Evolutionary conservation across 2,329 filamentous ascomycete genomes (phyloP), one percentile per base, ranked within the genome.

Genomic region (Alternaria postmessia): DNA sequence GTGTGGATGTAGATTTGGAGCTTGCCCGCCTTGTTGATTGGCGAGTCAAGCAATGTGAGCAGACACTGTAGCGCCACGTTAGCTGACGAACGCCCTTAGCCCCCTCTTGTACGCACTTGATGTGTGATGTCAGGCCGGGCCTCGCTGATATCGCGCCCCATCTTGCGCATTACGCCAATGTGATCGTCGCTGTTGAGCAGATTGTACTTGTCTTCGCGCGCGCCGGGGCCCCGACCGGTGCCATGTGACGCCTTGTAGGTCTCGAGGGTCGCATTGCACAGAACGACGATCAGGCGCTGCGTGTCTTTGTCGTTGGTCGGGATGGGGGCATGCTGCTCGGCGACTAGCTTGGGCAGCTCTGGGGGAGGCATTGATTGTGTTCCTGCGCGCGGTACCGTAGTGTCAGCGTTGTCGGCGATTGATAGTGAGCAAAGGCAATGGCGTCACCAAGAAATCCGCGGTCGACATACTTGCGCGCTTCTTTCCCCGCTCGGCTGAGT

Each of bases 1-100:
- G 95, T 98, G 80, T 97, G 94, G 67, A 99, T 98, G 83, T 96
- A 99, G 75, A 99, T 98, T 81, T 99, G 95, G 39, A 99, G 89
- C 81, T 90, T 94, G 74, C 95, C 95, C 58, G 94, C 94, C 82
- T 99, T 99, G 87, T 99, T 99, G 86, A 98, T 91, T 48, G 95
- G 95, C 20, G 95, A 99, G 79, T 99, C 95, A 74, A 99, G 90
- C 32, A 99, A 89, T 48, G 95, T 99, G 70, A 99, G 89, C 51
- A 99, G 89, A 80, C 95, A 99, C 95, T 99, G 80, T 39, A 57
- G 53, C 54, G 48, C 54, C 48, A 61, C 51, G 67, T 76, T 70
- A 76, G 66, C 59, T 59, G 52, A 55, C 38, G 57, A 55, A 54
- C 41, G 63, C 24, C 30, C 24, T 32, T 32, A 51, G 44, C 52